phyloP scores from a whole-genome alignment of 495 filamentous ascomycete genomes.

The Hypoxylon cercidicola region DNA sequence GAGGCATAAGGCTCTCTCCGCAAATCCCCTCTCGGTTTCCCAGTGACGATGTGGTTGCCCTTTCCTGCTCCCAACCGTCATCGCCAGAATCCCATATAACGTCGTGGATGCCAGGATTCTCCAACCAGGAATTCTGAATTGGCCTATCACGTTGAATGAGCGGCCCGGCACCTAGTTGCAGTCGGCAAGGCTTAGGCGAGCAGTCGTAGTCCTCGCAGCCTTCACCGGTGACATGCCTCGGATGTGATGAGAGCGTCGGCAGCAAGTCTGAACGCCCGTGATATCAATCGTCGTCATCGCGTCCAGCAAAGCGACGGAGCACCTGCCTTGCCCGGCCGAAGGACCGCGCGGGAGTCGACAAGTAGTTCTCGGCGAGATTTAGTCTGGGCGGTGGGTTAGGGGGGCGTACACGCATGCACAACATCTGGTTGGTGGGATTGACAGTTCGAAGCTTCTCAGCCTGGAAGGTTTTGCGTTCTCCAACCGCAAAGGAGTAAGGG shows the following conservation, averaged over 20 bases:
- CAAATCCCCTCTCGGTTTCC: conserved; percentile 15
- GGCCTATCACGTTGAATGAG: conserved; percentile 22
- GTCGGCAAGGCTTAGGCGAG: neutral
- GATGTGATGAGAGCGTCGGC: conserved; percentile 32
- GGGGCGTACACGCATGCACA: neutral
- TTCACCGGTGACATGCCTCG: conserved; percentile 31
- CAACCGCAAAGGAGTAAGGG: conserved; percentile 17
- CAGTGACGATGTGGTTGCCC: conserved; percentile 22
- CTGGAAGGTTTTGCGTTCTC: conserved; percentile 1
- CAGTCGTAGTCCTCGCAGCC: neutral
- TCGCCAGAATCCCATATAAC: conserved; percentile 16
- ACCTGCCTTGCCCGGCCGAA: conserved; percentile 24
- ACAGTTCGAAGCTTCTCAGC: neutral
- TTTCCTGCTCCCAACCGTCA: conserved; percentile 21
- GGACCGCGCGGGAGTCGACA: conserved; percentile 8
- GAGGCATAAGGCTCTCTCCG: conserved; percentile 9
- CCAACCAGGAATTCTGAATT: neutral
- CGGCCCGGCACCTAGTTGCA: conserved; percentile 5
- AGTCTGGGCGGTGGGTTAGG: conserved; percentile 7
- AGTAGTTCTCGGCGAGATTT: conserved; percentile 25
- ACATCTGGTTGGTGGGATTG: neutral
- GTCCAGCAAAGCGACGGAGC: conserved; percentile 14
- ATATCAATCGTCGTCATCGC: conserved; percentile 25
- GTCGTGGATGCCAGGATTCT: conserved; percentile 29
- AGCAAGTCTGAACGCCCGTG: conserved; percentile 25